Evolutionary conservation across 352 stramenopile genomes (phyloP).

Genomic region (Pythium grandisporangium): DNA sequence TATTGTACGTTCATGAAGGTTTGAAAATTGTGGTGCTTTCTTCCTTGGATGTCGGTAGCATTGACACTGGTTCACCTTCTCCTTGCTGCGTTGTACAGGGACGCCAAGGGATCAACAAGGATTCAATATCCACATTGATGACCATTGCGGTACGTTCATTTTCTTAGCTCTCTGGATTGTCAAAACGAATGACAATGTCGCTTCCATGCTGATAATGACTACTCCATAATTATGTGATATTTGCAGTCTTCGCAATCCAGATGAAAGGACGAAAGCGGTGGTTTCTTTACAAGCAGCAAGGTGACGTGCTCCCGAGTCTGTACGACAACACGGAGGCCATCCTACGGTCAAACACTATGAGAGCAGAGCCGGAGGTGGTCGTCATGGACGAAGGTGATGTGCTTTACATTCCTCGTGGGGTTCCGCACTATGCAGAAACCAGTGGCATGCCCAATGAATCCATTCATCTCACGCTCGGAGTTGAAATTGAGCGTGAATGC

Average conservation of each 20-base stretch:
- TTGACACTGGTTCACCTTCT: no score
- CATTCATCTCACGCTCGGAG: conserved; percentile 24
- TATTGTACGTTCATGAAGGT: conserved; percentile 16
- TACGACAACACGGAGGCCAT: conserved; percentile 11
- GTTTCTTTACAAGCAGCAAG: conserved; percentile 9
- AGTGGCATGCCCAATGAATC: conserved; percentile 12
- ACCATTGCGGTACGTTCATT: conserved; percentile 19
- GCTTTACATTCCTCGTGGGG: conserved; percentile 23
- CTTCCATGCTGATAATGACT: no score
- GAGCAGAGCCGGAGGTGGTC: not conserved
- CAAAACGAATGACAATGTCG: no score
- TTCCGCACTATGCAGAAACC: conserved; percentile 21
- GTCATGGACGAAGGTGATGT: conserved; percentile 15
- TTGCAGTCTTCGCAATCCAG: conserved; percentile 27
- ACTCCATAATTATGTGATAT: no score
- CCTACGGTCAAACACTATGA: not conserved
- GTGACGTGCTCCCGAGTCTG: conserved; percentile 10
- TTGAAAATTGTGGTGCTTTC: no score
- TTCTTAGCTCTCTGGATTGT: no score
- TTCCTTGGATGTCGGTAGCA: no score
- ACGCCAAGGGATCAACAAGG: conserved; percentile 18
- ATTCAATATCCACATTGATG: conserved; percentile 21
- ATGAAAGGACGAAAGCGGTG: conserved; percentile 21
- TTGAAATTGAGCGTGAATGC: conserved; percentile 17
- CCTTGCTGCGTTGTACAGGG: no score